Conservation (phyloP, 441 rosid species). For the Sinapis alba region DNA sequence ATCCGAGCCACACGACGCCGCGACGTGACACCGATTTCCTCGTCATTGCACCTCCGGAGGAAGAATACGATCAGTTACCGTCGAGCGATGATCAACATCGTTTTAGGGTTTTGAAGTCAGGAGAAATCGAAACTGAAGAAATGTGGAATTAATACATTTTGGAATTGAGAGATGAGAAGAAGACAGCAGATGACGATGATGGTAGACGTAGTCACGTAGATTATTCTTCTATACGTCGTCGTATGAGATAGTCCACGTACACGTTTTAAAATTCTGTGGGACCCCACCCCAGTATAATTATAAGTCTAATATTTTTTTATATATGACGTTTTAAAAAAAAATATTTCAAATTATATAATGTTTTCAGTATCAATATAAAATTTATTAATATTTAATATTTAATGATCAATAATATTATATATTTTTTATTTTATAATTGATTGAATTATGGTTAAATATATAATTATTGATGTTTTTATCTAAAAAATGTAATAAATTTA, state of each 20-base stretch:
- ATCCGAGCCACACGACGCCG: conserved; percentile 60
- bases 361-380: no score
- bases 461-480: no score
- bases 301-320: no score
- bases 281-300: background rate
- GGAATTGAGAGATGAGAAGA: background rate
- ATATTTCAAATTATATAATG: no score
- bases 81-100: conserved; percentile 31
- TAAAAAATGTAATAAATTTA: no score
- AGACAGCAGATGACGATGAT: conserved; percentile 2
- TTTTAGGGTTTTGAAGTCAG: conserved; percentile 27
- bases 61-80: conserved; percentile 14
- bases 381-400: no score
- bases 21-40: conserved; percentile 42
- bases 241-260: background rate
- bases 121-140: conserved; percentile 14
- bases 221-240: conserved; percentile 1
- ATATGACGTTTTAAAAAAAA: no score
- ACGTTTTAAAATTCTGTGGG: background rate
- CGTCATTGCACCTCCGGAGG: conserved; percentile 23
- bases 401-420: no score
- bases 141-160: background rate
- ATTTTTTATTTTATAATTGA: no score
- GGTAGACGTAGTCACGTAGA: background rate
- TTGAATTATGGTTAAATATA: no score